These are phyloP conservation scores for Fusarium aywerte DNA, from an alignment of 2,329 filamentous ascomycete species.

Conservation along the genomic window DNA sequence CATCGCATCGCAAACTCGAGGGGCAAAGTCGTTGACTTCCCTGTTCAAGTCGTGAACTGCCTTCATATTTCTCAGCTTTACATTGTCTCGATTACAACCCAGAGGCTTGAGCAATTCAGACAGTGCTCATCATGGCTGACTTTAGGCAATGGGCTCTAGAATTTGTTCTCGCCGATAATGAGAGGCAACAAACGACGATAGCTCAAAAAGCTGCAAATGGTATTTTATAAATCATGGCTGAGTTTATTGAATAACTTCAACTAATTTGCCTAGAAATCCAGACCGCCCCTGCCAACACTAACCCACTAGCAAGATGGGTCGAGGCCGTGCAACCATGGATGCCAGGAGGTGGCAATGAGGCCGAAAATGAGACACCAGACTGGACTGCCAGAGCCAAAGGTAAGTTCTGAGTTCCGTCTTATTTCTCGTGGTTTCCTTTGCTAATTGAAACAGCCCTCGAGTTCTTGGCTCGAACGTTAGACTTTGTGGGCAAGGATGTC, in stretches of 20 bases:
- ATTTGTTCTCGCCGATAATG: conserved; percentile 64
- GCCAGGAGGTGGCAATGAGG: conserved; percentile 54
- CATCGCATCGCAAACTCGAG: conserved; percentile 21
- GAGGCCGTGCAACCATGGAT: conserved; percentile 67
- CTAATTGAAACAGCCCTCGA: conserved; percentile 57
- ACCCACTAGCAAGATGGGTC: conserved; percentile 65
- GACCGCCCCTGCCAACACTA: conserved; percentile 55
- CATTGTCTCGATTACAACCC: not conserved
- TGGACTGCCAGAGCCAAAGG: conserved; percentile 66
- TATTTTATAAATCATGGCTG: conserved; percentile 30
- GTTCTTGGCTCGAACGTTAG: conserved; percentile 66
- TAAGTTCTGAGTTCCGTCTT: conserved; percentile 36
- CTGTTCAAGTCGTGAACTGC: not conserved
- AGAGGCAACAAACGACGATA: conserved; percentile 54
- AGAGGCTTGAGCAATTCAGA: not conserved
- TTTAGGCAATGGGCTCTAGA: conserved; percentile 64
- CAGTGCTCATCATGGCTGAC: conserved; percentile 56
- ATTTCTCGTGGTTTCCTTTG: not conserved
- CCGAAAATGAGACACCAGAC: conserved; percentile 58
- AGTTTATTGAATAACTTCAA: not conserved
- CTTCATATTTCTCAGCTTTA: not conserved
- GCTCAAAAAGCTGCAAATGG: conserved; percentile 59
- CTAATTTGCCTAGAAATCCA: conserved; percentile 56
- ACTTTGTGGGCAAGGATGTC: conserved; percentile 57
- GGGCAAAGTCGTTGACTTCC: conserved; percentile 6